phyloP scores from a whole-genome alignment of 139 green algal genomes.

The Tetradesmus obliquus region DNA sequence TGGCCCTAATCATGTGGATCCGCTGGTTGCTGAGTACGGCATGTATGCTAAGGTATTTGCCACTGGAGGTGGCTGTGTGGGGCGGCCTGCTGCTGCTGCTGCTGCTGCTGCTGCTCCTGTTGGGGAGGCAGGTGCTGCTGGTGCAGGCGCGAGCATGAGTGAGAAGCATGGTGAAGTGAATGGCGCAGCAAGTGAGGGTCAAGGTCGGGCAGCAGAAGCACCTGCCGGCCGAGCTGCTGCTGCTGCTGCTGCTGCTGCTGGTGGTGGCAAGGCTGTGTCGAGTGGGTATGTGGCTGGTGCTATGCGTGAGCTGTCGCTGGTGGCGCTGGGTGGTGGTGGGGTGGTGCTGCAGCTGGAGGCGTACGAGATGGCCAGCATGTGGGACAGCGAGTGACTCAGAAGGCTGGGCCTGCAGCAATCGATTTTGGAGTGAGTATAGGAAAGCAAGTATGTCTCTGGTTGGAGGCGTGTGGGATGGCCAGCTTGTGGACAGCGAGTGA shows the following conservation, averaged over 20 bases:
- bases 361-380: slow-evolving; percentile 44
- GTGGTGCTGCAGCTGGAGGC: slow-evolving; percentile 37
- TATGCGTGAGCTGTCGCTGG: slow-evolving; percentile 39
- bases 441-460: too few relatives aligned
- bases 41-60: slow-evolving; percentile 38
- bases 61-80: too few relatives aligned
- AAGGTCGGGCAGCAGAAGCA: background rate
- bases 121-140: background rate
- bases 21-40: background rate
- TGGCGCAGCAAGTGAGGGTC: background rate
- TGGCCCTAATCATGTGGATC: background rate
- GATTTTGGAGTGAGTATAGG: too few relatives aligned
- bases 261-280: background rate
- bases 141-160: background rate
- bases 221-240: background rate
- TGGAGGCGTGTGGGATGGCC: background rate
- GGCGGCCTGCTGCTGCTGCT: background rate
- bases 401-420: background rate
- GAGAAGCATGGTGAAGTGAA: background rate
- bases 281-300: slow-evolving; percentile 7
- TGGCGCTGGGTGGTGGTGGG: slow-evolving; percentile 35
- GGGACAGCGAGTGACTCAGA: slow-evolving; percentile 8
- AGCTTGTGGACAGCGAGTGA: background rate
- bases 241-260: background rate
- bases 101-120: slow-evolving; percentile 7